Conservation (phyloP, 1,284 basidiomycete genomes). For the Prillingera fragicola region DNA sequence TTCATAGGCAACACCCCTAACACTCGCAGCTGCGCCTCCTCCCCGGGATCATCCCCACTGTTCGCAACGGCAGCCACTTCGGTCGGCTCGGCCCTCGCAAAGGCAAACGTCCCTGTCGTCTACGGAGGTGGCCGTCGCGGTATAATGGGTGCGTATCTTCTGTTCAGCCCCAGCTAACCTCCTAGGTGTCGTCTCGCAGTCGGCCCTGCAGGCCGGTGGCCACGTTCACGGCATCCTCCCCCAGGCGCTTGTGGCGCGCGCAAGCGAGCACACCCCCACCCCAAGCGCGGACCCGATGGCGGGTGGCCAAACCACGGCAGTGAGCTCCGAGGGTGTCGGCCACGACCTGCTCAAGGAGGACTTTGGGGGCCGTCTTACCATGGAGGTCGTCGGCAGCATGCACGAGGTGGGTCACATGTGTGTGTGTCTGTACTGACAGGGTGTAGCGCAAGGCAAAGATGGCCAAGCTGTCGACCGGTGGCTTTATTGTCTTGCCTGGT, state of each 20-base stretch:
- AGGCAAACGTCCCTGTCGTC: conserved; percentile 61
- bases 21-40: conserved; percentile 61
- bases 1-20: conserved; percentile 2
- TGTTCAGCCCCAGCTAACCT: background rate
- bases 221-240: conserved; percentile 77
- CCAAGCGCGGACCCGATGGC: background rate
- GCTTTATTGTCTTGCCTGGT: conserved; percentile 81
- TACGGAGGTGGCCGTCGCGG: conserved; percentile 82
- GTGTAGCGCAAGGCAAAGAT: conserved; percentile 74
- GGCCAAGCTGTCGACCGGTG: conserved; percentile 65
- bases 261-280: conserved; percentile 29
- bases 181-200: conserved; percentile 61
- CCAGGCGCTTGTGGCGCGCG: conserved; percentile 51
- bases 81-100: conserved; percentile 67
- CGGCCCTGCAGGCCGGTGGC: conserved; percentile 64
- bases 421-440: background rate
- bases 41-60: conserved; percentile 58
- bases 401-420: conserved; percentile 58
- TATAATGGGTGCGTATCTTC: conserved; percentile 60
- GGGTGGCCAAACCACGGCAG: conserved; percentile 12
- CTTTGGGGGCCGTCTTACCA: conserved; percentile 34
- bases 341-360: conserved; percentile 48
- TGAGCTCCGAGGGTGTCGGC: conserved; percentile 37
- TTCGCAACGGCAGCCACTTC: conserved; percentile 67
- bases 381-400: conserved; percentile 70